Percentiles rank a stretch among this genome's conserved stretches.
Conservation (phyloP, 768 basidiomycete species). For the Phanerochaete carnosa region DNA sequence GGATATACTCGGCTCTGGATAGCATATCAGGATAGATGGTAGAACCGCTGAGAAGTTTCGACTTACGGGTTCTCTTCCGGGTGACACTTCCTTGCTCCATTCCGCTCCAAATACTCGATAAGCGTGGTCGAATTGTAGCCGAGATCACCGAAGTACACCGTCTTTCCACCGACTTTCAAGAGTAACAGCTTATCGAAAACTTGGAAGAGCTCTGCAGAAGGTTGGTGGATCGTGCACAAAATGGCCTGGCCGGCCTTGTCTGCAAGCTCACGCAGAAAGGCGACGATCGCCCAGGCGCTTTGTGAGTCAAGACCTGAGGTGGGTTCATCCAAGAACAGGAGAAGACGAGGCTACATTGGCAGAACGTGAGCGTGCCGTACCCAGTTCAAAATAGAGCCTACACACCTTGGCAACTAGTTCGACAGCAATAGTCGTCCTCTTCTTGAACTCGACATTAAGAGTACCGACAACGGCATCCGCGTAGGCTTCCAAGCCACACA, state of each 20-base stretch:
- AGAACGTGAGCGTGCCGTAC: neutral
- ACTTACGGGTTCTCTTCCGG: constrained; percentile 64
- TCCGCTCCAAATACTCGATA: constrained; percentile 73
- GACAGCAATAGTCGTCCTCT: constrained; percentile 83
- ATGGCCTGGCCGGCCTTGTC: constrained; percentile 77
- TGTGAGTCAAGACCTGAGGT: constrained; percentile 85
- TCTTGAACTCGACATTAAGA: constrained; percentile 68
- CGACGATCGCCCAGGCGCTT: constrained; percentile 79
- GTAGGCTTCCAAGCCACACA: constrained; percentile 61
- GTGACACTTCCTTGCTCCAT: constrained; percentile 62
- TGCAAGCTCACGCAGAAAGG: constrained; percentile 73
- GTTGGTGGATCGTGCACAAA: constrained; percentile 79
- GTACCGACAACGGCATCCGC: constrained; percentile 69
- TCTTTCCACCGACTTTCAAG: constrained; percentile 71
- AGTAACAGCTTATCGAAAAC: constrained; percentile 79
- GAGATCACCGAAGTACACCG: constrained; percentile 66
- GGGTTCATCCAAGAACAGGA: constrained; percentile 88
- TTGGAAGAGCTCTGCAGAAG: constrained; percentile 83
- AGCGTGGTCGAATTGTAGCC: constrained; percentile 59
- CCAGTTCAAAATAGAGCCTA: neutral
- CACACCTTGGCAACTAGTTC: constrained; percentile 75
- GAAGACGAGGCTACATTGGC: constrained; percentile 54
- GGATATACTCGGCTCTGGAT: constrained; percentile 43
- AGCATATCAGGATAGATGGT: neutral
- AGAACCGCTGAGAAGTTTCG: neutral